Conservation (phyloP, 805 yeast species). For the Yarrowia osloensis region DNA sequence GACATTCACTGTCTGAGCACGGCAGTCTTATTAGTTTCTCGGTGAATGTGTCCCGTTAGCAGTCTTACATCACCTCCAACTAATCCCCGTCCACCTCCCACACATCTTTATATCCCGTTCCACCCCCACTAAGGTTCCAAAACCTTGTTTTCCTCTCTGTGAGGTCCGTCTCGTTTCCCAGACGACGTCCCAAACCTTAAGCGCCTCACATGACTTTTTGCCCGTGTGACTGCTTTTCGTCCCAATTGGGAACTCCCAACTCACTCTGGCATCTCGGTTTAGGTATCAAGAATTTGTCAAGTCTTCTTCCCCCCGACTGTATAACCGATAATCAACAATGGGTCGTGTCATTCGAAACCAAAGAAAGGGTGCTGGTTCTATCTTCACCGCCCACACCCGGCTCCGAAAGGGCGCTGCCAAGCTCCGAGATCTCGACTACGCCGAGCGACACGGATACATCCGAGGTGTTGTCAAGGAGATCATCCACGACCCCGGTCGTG, state of each 20-base stretch:
- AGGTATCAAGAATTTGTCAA: conserved; percentile 29
- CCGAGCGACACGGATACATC: conserved; percentile 99
- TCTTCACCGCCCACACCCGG: conserved; percentile 99
- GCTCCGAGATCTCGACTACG: conserved; percentile 97
- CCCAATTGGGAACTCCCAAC: conserved; percentile 25
- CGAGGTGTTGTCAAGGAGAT: conserved; percentile 99
- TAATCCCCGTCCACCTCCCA: too few species aligned
- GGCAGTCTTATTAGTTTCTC: too few species aligned
- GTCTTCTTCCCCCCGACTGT: conserved; percentile 31
- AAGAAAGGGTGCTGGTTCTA: conserved; percentile 99
- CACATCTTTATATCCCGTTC: too few species aligned
- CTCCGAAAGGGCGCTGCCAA: conserved; percentile 99
- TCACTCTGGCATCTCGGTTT: conserved; percentile 19
- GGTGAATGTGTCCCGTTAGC: too few species aligned
- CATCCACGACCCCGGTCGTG: conserved; percentile 99
- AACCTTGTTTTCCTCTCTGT: too few species aligned
- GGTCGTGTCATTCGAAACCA: conserved; percentile 98
- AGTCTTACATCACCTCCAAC: too few species aligned
- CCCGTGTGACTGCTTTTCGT: conserved; percentile 20
- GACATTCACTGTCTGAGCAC: too few species aligned
- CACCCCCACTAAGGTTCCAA: too few species aligned
- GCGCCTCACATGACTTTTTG: neutral
- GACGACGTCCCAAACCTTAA: neutral
- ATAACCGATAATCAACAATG: conserved; percentile 29
- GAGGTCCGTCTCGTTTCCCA: neutral